Evolutionary conservation across 169 alveolate genomes (phyloP).

Genomic region (Eimeria sp.): DNA sequence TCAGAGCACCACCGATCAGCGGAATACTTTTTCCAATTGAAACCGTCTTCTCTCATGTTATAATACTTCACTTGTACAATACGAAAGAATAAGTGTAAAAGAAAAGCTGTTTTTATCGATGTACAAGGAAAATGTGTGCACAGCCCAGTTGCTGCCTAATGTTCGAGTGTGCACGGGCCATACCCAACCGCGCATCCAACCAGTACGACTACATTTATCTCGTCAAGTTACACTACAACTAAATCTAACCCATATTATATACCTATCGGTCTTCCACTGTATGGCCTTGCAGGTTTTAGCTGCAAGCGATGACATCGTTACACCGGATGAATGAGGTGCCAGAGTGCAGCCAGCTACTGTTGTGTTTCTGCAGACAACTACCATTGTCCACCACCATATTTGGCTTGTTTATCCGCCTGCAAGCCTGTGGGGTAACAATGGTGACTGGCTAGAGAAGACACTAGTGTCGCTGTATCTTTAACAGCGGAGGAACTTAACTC

Average conservation of each 20-base stretch:
- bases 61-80: background rate
- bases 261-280: background rate
- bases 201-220: background rate
- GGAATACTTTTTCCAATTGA: background rate
- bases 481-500: background rate
- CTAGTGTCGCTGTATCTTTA: background rate
- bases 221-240: background rate
- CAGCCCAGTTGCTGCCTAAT: too few species aligned
- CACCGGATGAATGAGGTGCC: background rate
- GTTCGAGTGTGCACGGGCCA: background rate
- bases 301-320: background rate
- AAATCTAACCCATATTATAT: too few species aligned
- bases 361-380: background rate
- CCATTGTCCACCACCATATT: background rate
- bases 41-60: background rate
- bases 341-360: background rate
- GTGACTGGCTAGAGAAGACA: background rate
- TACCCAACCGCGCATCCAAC: background rate
- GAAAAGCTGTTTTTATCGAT: background rate
- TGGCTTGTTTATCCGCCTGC: background rate
- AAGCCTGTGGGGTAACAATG: background rate
- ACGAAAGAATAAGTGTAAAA: background rate
- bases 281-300: background rate
- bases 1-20: background rate
- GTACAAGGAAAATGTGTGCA: background rate